Conservation (phyloP, 306 rosid species). For the Corylus heterophylla region DNA sequence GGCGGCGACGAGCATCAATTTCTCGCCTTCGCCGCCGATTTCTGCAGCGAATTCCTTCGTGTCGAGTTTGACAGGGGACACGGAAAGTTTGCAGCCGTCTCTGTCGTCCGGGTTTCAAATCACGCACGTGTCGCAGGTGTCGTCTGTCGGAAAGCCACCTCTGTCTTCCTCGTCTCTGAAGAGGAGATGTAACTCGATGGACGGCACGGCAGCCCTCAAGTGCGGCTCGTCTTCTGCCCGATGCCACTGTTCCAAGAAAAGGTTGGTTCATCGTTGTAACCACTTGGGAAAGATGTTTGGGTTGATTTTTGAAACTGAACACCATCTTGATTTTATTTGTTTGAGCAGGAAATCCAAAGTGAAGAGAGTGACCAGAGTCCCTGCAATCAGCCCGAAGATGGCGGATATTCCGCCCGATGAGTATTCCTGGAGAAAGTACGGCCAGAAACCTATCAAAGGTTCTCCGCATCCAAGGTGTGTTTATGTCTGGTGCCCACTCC, state of each 20-base stretch:
- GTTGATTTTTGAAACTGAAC: background rate
- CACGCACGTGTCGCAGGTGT: slow-evolving; percentile 48
- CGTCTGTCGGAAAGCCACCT: slow-evolving; percentile 58
- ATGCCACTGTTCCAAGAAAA: slow-evolving; percentile 80
- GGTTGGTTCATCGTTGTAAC: slow-evolving; percentile 30
- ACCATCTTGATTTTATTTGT: background rate
- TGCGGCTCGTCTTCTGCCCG: slow-evolving; percentile 53
- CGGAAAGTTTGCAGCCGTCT: slow-evolving; percentile 40
- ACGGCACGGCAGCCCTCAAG: slow-evolving; percentile 33
- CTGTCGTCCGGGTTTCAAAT: slow-evolving; percentile 62
- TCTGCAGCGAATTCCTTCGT: slow-evolving; percentile 56
- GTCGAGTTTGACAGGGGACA: slow-evolving; percentile 53
- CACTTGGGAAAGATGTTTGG: background rate
- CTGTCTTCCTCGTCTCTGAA: slow-evolving; percentile 54
- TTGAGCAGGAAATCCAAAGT: slow-evolving; percentile 59
- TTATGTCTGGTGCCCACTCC: background rate
- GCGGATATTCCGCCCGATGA: slow-evolving; percentile 88
- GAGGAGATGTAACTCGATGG: slow-evolving; percentile 64
- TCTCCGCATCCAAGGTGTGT: slow-evolving; percentile 85
- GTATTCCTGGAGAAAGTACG: slow-evolving; percentile 83
- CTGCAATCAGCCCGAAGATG: slow-evolving; percentile 65
- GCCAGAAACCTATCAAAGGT: slow-evolving; percentile 92
- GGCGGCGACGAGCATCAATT: slow-evolving; percentile 18
- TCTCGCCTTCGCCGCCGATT: slow-evolving; percentile 41
- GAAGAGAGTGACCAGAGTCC: slow-evolving; percentile 63